Evolutionary conservation across 768 basidiomycete genomes (phyloP).

Genomic region (Rhodotorula graminis): DNA sequence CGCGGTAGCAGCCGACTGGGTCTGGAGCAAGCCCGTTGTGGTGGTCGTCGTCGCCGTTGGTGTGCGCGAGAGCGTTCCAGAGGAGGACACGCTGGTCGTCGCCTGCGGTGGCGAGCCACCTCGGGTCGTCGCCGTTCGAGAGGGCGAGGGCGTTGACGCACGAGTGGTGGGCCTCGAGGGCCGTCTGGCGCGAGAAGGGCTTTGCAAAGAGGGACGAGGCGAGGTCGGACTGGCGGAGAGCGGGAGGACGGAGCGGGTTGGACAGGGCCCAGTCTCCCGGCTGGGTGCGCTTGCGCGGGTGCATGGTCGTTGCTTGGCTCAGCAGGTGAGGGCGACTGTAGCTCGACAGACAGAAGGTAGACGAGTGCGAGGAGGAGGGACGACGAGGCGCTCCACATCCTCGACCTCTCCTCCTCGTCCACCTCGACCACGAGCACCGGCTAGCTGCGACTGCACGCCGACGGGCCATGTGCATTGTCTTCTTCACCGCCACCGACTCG

Average conservation of each 20-base stretch:
- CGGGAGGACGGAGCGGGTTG: neutral
- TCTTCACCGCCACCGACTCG: neutral
- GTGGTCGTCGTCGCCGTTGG: neutral
- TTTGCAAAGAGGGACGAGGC: neutral
- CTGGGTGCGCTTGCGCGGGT: neutral
- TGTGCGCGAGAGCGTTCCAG: conserved; percentile 5
- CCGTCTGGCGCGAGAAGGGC: neutral
- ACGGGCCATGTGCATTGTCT: conserved; percentile 28
- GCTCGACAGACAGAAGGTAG: too few relatives aligned
- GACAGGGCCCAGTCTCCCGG: conserved; percentile 11
- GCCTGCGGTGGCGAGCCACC: conserved; percentile 30
- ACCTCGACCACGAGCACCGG: neutral
- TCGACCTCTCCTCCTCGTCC: too few relatives aligned
- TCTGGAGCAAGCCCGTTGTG: neutral
- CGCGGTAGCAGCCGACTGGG: conserved; percentile 16
- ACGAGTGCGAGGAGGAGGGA: too few relatives aligned
- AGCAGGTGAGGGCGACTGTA: too few relatives aligned
- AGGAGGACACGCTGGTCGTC: conserved; percentile 33
- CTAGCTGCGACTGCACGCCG: neutral
- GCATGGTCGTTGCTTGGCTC: neutral
- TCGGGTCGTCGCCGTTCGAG: neutral
- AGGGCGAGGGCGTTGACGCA: conserved; percentile 34
- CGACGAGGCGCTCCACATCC: neutral
- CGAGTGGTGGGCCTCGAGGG: conserved; percentile 14
- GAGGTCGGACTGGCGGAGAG: neutral